Percentiles rank a stretch among this genome's conserved stretches.
These are phyloP conservation scores for Diatrype stigma DNA, from an alignment of 2,329 filamentous ascomycete genomes.

Conservation along the genomic window DNA sequence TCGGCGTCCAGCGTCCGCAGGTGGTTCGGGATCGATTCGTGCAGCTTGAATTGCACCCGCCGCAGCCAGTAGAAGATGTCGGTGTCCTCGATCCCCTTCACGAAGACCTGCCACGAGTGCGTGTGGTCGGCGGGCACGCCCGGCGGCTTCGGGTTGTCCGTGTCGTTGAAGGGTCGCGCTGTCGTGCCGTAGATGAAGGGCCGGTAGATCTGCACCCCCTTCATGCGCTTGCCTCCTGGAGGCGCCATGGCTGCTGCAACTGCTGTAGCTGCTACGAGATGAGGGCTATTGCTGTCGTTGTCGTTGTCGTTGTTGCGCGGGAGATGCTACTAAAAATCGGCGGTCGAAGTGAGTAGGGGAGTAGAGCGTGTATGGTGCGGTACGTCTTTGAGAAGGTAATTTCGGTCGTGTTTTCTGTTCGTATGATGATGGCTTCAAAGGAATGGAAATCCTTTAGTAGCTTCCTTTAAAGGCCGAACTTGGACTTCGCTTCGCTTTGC, in stretches of 20 bases:
- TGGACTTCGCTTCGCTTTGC: too few species aligned
- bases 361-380: too few species aligned
- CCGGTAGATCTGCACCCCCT: constrained; percentile 59
- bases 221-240: constrained; percentile 59
- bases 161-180: constrained; percentile 72
- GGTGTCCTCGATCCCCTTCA: constrained; percentile 82
- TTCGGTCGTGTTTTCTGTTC: too few species aligned
- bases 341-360: too few species aligned
- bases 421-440: too few species aligned
- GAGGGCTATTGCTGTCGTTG: too few species aligned
- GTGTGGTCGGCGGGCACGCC: constrained; percentile 86
- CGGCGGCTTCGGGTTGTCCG: constrained; percentile 71
- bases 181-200: constrained; percentile 76
- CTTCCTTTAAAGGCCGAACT: too few species aligned
- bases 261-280: too few species aligned
- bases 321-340: too few species aligned
- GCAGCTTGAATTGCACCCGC: constrained; percentile 96
- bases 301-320: too few species aligned
- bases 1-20: constrained; percentile 60
- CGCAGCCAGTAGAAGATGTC: constrained; percentile 95
- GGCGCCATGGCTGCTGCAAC: constrained; percentile 47
- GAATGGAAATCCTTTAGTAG: too few species aligned
- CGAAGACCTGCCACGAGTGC: constrained; percentile 93
- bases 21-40: constrained; percentile 92
- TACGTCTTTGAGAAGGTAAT: too few species aligned